phyloP scores from a whole-genome alignment of 257 asterid genomes.

The Primulina eburnea region DNA sequence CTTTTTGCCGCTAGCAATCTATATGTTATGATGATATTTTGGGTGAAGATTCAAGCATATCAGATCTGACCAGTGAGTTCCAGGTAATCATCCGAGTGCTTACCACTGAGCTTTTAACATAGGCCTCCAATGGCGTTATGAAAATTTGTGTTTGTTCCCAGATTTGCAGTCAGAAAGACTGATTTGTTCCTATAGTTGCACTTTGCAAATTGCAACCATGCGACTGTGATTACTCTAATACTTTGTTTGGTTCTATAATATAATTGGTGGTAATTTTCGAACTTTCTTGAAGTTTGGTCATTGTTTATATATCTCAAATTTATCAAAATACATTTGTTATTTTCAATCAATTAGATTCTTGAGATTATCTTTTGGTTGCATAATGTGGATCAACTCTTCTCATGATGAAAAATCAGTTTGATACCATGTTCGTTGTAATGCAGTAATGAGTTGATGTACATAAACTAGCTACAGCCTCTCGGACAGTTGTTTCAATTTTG shows the following conservation, averaged over 20 bases:
- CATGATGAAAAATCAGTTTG: neutral
- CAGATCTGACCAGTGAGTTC: slow-evolving; percentile 39
- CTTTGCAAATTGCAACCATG: slow-evolving; percentile 2
- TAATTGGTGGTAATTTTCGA: neutral
- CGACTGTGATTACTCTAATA: neutral
- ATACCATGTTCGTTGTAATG: neutral
- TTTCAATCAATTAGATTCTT: slow-evolving; percentile 5
- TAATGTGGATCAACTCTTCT: neutral
- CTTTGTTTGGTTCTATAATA: neutral
- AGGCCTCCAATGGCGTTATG: slow-evolving; percentile 15
- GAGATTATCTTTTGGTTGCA: slow-evolving; percentile 6
- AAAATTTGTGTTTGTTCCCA: neutral
- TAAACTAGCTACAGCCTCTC: no score
- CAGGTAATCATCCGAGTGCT: slow-evolving; percentile 42
- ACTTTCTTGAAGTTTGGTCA: neutral
- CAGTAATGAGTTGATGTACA: neutral
- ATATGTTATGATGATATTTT: slow-evolving; percentile 30
- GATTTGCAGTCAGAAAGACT: slow-evolving; percentile 1
- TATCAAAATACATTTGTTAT: slow-evolving; percentile 5
- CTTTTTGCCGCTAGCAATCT: slow-evolving; percentile 35
- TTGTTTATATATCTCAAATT: neutral
- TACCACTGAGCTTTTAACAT: neutral
- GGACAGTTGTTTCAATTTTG: neutral
- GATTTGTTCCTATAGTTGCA: neutral
- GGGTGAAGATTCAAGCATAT: slow-evolving; percentile 33